These are phyloP conservation scores for Solanum hybrid DNA, from an alignment of 305 asterid genomes.

Conservation along the genomic window DNA sequence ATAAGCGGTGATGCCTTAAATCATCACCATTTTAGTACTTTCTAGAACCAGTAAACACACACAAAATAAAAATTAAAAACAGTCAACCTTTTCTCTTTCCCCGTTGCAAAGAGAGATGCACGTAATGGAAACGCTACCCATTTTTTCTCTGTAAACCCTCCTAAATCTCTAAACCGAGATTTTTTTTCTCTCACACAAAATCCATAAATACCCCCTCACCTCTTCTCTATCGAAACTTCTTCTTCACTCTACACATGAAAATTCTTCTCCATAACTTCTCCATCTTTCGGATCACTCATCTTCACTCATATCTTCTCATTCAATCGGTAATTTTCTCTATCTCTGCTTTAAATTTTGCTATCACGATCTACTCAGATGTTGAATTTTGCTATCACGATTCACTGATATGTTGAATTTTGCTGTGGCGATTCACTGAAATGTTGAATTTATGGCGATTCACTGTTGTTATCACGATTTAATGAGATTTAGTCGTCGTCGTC, in stretches of 20 bases:
- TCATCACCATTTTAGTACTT: neutral
- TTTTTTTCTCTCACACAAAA: neutral
- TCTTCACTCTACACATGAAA: neutral
- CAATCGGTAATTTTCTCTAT: neutral
- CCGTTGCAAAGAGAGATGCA: neutral
- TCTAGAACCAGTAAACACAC: neutral
- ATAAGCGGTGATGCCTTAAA: neutral
- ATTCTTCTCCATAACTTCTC: neutral
- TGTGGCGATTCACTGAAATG: neutral
- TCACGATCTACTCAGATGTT: neutral
- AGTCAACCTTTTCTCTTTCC: neutral
- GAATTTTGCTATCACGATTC: neutral
- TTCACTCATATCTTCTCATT: neutral
- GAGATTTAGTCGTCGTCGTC: neutral
- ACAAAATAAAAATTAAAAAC: neutral
- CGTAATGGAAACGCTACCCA: neutral
- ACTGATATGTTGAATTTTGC: neutral
- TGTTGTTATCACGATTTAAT: neutral
- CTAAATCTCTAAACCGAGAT: neutral
- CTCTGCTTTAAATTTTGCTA: neutral
- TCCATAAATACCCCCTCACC: neutral
- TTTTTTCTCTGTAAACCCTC: neutral
- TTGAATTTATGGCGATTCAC: neutral
- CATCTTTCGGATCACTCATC: neutral
- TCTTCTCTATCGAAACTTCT: neutral